These are phyloP conservation scores for Marasmius tenuissimus DNA, from an alignment of 1,284 basidiomycete genomes.

Conservation along the genomic window DNA sequence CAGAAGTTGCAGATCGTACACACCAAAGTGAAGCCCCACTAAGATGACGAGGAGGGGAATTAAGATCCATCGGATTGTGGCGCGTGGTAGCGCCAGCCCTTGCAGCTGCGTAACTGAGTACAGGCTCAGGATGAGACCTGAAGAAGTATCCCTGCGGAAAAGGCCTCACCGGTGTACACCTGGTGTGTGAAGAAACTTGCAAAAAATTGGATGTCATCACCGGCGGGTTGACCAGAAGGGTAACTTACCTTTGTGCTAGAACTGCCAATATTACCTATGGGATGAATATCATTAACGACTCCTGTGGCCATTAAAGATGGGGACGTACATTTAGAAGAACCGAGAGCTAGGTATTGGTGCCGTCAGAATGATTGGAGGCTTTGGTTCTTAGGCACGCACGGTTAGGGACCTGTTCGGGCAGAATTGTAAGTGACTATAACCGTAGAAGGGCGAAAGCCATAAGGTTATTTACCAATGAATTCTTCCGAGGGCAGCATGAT, in stretches of 20 bases:
- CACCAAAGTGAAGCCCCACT: slow-evolving; percentile 34
- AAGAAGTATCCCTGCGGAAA: not conserved
- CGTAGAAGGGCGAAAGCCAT: not conserved
- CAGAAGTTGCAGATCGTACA: slow-evolving; percentile 1
- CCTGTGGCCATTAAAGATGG: not conserved
- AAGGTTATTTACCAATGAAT: slow-evolving; percentile 6
- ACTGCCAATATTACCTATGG: slow-evolving; percentile 32
- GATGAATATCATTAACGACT: not conserved
- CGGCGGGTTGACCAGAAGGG: not conserved
- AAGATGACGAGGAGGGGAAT: slow-evolving; percentile 27
- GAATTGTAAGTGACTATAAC: not conserved
- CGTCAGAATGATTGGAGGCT: not conserved
- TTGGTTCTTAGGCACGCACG: slow-evolving; percentile 23
- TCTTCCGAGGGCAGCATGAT: not conserved
- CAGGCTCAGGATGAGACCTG: not conserved
- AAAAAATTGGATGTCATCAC: not conserved
- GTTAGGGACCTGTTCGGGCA: slow-evolving; percentile 31
- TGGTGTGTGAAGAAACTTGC: slow-evolving; percentile 36
- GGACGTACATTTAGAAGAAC: slow-evolving; percentile 21
- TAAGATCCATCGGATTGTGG: slow-evolving; percentile 29
- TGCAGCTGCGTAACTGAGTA: too few species aligned
- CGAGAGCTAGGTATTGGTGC: slow-evolving; percentile 12
- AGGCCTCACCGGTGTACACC: slow-evolving; percentile 29
- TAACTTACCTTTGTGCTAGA: slow-evolving; percentile 35
- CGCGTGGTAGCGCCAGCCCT: too few species aligned